Evolutionary conservation across 805 yeast genomes (phyloP).

Genomic region (Priceomyces haplophilus): DNA sequence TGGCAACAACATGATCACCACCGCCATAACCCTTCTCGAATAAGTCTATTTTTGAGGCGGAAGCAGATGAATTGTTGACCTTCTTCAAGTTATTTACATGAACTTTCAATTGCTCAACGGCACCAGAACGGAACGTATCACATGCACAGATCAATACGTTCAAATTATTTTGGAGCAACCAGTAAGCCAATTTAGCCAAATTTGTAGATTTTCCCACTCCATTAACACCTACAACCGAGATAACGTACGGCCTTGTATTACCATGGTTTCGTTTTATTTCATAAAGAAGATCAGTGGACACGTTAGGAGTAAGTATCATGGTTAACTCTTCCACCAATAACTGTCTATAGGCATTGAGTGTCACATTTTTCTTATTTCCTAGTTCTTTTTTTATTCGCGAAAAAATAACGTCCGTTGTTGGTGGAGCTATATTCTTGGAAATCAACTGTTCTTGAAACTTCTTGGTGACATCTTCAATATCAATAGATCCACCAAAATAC

Average conservation of each 20-base stretch:
- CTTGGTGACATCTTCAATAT: conserved; percentile 61
- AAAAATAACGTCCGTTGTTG: conserved; percentile 72
- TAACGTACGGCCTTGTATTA: conserved; percentile 71
- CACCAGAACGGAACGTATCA: conserved; percentile 97
- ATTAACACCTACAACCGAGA: conserved; percentile 95
- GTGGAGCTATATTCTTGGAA: conserved; percentile 86
- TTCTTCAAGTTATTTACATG: conserved; percentile 83
- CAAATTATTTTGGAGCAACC: conserved; percentile 89
- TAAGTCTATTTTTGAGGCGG: conserved; percentile 55
- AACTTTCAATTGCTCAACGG: conserved; percentile 94
- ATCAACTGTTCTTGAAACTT: conserved; percentile 74
- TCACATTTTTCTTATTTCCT: conserved; percentile 72
- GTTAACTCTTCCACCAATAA: conserved; percentile 66
- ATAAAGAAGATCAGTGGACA: conserved; percentile 80
- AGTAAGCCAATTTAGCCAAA: conserved; percentile 87
- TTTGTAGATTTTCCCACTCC: conserved; percentile 98
- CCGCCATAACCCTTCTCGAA: conserved; percentile 97
- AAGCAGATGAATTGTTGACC: conserved; percentile 49
- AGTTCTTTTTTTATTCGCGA: conserved; percentile 67
- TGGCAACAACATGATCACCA: conserved; percentile 87
- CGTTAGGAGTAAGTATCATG: conserved; percentile 84
- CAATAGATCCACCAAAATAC: conserved; percentile 35
- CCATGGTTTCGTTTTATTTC: conserved; percentile 56
- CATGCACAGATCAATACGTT: conserved; percentile 91
- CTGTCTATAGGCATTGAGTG: conserved; percentile 63